These are phyloP conservation scores for Trichoderma polysporum DNA, from an alignment of 2,329 filamentous ascomycete genomes.

Conservation along the genomic window DNA sequence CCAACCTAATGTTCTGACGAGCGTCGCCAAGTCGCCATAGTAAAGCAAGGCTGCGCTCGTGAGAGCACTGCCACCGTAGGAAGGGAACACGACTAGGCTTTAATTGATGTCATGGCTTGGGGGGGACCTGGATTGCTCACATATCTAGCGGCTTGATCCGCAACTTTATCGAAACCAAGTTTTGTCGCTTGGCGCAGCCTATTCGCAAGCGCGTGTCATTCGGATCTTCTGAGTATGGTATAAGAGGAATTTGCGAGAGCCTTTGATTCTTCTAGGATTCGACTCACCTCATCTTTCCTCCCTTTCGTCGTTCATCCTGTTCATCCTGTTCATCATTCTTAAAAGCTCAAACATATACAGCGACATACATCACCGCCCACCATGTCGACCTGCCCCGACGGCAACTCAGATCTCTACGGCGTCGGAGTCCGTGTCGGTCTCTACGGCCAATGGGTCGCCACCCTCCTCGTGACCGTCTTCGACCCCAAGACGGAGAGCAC, in stretches of 20 bases:
- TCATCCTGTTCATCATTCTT: neutral
- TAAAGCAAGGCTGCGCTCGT: neutral
- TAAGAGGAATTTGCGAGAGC: neutral
- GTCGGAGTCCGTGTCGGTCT: constrained; percentile 30
- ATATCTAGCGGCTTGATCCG: constrained; percentile 19
- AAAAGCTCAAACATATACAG: neutral
- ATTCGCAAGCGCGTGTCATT: neutral
- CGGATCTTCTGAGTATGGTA: neutral
- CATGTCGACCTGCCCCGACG: constrained; percentile 17
- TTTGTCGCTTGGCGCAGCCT: neutral
- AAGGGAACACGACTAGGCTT: neutral
- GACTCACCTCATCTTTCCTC: neutral
- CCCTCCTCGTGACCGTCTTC: constrained; percentile 28
- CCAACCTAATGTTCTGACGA: too few relatives aligned
- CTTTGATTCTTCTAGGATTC: neutral
- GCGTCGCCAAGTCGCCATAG: too few relatives aligned
- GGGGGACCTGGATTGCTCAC: neutral
- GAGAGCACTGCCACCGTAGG: constrained; percentile 4
- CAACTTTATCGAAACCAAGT: constrained; percentile 6
- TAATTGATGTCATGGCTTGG: too few relatives aligned
- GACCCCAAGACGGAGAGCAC: constrained; percentile 25
- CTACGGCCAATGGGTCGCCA: constrained; percentile 30
- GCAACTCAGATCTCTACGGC: constrained; percentile 32
- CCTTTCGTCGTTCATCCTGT: neutral
- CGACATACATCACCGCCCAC: neutral